Conservation (phyloP, 2,329 filamentous ascomycete species). For the Cladosporium colombiae region DNA sequence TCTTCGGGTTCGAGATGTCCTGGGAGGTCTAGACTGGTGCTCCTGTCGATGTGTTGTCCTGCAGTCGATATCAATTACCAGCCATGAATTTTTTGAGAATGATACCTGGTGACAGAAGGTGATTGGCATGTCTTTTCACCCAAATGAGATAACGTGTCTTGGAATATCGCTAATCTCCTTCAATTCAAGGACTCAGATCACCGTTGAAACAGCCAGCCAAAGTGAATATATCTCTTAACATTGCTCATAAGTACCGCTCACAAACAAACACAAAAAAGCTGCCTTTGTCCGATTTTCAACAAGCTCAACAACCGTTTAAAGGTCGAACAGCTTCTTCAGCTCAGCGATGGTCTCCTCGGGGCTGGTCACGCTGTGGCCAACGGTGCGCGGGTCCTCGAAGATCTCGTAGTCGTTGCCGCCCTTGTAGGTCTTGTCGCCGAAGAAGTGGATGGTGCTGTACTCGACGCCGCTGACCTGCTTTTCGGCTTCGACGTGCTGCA, state of each 20-base stretch:
- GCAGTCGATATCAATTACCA: neutral
- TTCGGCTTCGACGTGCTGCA: slow-evolving; percentile 82
- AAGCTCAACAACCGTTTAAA: slow-evolving; percentile 29
- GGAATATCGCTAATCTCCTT: neutral
- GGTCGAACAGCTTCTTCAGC: slow-evolving; percentile 68
- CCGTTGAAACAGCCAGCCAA: neutral
- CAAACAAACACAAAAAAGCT: neutral
- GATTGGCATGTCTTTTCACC: neutral
- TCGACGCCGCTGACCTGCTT: slow-evolving; percentile 66
- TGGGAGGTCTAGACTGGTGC: too few relatives aligned
- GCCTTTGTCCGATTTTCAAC: neutral
- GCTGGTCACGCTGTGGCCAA: slow-evolving; percentile 78
- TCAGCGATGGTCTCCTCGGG: slow-evolving; percentile 81
- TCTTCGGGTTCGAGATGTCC: too few relatives aligned
- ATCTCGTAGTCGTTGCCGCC: slow-evolving; percentile 98
- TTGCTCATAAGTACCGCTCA: slow-evolving; percentile 15
- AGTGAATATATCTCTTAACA: neutral
- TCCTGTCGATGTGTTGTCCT: too few relatives aligned
- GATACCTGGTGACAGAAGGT: neutral
- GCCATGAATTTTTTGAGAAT: neutral
- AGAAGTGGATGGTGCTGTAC: slow-evolving; percentile 93
- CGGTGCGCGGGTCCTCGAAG: slow-evolving; percentile 75
- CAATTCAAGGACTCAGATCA: neutral
- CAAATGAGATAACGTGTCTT: neutral
- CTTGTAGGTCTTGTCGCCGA: slow-evolving; percentile 89